phyloP scores from a whole-genome alignment of 2,329 filamentous ascomycete species.

The Ascochyta clinopodiicola region DNA sequence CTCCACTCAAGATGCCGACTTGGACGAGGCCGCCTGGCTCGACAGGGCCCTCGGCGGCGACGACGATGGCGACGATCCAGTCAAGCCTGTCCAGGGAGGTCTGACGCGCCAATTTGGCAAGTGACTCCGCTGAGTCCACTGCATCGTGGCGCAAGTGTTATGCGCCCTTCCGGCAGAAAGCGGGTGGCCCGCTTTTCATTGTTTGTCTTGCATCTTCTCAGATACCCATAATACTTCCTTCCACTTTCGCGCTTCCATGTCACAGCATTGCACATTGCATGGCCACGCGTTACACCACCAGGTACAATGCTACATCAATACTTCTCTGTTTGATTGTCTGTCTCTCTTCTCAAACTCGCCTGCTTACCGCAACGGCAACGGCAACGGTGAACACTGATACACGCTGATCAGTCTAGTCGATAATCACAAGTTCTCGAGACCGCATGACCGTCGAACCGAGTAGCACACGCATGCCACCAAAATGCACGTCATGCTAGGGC shows the following conservation, averaged over 20 bases:
- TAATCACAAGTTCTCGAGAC: not conserved
- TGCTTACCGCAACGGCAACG: not conserved
- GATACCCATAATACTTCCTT: constrained; percentile 39
- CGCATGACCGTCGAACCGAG: constrained; percentile 5
- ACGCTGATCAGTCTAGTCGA: not conserved
- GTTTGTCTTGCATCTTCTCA: constrained; percentile 31
- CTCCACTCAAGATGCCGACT: constrained; percentile 29
- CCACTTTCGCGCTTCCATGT: constrained; percentile 13
- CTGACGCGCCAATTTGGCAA: constrained; percentile 49
- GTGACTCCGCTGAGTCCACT: constrained; percentile 21
- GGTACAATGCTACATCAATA: constrained; percentile 17
- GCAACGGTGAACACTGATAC: not conserved
- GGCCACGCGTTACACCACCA: constrained; percentile 7
- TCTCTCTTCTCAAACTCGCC: not conserved
- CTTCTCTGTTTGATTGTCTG: constrained; percentile 2
- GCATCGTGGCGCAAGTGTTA: not conserved
- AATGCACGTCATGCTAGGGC: not conserved
- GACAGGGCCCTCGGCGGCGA: constrained; percentile 36
- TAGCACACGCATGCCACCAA: constrained; percentile 8
- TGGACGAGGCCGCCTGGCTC: constrained; percentile 48
- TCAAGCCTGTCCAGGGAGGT: constrained; percentile 41
- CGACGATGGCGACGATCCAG: constrained; percentile 40
- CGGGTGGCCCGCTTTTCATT: constrained; percentile 29
- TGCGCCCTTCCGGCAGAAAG: constrained; percentile 9
- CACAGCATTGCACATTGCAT: constrained; percentile 13